Base-by-base conservation (phyloP, 2,329 filamentous ascomycete genomes). In the Stagonosporopsis rhizophila region DNA sequence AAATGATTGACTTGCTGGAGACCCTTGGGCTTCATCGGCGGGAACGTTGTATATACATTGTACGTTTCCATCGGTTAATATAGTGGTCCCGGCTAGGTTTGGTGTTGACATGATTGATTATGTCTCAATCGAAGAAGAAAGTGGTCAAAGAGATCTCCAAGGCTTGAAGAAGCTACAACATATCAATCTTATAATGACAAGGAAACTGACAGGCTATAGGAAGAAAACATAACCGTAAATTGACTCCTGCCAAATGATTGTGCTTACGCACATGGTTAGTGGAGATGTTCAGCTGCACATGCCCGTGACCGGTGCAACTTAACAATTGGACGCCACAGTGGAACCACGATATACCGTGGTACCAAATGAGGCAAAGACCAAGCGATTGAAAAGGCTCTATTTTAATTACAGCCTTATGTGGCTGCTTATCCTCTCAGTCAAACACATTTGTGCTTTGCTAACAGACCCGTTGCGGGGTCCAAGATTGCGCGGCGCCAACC, bases 241-340 rank as follows among this genome's bases (percentile, higher is more conserved):
- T 6, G 17, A 17, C n/a, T 7, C 9, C 20, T 23, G 51, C 20
- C 28, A 17, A 12, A 15, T 20, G 38, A 19, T 6, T 4, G 23
- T 25, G 23, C 8, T 25, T 25, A 4, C 8, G 23, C 23, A 25
- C 23, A 25, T 8, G 23, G 6, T 25, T 25, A 8, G 8, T 25
- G 6, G 23, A 5, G 23, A 25, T 5, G 6, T 27, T 19, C 51
- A 48, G 44, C 44, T 42, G 44, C 41, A 25, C 20, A 35, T 44
- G 39, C 27, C 39, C 23, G 8, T 20, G 27, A 44, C 11, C 8
- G n/a, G 32, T 27, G 20, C 20, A 35, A 27, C n/a, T 44, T 45
- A 30, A 40, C 45, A 20, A 55, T 27, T 40, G 52, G 45, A 34
- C 41, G 46, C 46, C 52, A 44, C 52, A 35, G 17, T 41, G 19